Evolutionary conservation across 257 asterid species (phyloP).

Genomic region (Nicotiana sylvestris): DNA sequence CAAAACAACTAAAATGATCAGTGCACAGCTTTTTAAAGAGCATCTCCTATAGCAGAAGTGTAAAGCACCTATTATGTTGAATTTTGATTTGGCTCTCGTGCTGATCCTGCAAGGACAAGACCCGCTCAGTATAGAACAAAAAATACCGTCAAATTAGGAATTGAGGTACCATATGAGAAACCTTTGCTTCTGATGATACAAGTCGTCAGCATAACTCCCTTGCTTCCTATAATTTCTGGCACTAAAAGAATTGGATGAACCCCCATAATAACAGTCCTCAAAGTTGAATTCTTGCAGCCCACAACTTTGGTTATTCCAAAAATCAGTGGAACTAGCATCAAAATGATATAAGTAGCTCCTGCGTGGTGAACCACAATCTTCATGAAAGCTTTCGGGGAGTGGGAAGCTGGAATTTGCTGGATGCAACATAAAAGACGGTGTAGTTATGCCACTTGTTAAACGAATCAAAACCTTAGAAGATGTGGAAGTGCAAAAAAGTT

Average conservation of each 20-base stretch:
- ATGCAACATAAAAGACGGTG: not conserved
- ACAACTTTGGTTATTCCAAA: constrained; percentile 4
- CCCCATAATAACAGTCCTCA: not conserved
- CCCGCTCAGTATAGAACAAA: not conserved
- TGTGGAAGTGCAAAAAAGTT: not conserved
- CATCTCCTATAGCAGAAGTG: not conserved
- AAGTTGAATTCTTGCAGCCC: constrained; percentile 1
- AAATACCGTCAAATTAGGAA: not conserved
- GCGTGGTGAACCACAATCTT: not conserved
- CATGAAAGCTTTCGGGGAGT: constrained; percentile 9
- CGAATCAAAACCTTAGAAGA: not conserved
- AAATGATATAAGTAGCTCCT: not conserved
- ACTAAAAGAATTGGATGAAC: constrained; percentile 2
- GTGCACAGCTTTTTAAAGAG: not conserved
- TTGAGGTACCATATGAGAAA: not conserved
- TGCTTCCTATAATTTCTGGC: constrained; percentile 3
- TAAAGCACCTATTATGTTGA: constrained; percentile 12
- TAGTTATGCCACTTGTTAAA: not conserved
- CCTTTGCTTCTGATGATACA: constrained; percentile 2
- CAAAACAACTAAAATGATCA: not conserved
- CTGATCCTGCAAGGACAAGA: constrained; percentile 5
- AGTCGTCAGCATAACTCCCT: not conserved
- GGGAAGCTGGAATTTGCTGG: constrained; percentile 7
- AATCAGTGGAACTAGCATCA: constrained; percentile 7
- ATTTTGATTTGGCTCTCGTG: not conserved